Evolutionary conservation across 164 flowering plant species (phyloP), one percentile per base, ranked within the genome.

Genomic region (Houttuynia cordata): DNA sequence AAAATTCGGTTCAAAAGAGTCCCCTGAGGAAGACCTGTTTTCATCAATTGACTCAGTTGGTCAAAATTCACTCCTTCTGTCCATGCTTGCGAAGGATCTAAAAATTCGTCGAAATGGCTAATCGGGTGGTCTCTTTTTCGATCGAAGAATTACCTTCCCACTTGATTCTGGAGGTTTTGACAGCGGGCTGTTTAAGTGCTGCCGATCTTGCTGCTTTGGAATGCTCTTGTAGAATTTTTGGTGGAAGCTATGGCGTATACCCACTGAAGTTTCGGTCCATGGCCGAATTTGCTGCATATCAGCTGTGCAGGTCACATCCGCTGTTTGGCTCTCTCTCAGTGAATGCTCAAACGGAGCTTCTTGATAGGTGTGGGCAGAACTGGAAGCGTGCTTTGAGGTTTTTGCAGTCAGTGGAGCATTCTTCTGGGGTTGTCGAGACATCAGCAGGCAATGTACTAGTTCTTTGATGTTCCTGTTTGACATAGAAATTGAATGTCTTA

Each of bases 351-450:
- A 71, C 61, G 22, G 81, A 75, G 67, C 75, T 87, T 34, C 67
- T 80, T 24, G 78, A 78, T 64, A 74, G 88, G 19, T 87, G 96
- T 56, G 47, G 63, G 24, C 88, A 81, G 70, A 89, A 86, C 51
- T 92, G 96, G 98, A 92, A 92, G 79, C 79, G 85, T 62, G 79
- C 87, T 53, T 57, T 89, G 73, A 78, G 96, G 80, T 89, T 92
- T 69, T 74, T 89, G 86, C 96, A 84, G 62, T 71, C 85, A 0
- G 90, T 87, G 78, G 88, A 86, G 53, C 86, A 82, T 65, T 77
- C 87, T 0, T 86, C 88, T n/a, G 72, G 72, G 60, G 59, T 81
- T 60, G 87, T 82, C 62, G 73, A 85, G 74, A 84, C 94, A 42
- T 73, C 94, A 57, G 74, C 91, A 64, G 92, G 93, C 89, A 92